Base-by-base conservation (phyloP, 2,329 filamentous ascomycete species). In the Capronia coronata region DNA sequence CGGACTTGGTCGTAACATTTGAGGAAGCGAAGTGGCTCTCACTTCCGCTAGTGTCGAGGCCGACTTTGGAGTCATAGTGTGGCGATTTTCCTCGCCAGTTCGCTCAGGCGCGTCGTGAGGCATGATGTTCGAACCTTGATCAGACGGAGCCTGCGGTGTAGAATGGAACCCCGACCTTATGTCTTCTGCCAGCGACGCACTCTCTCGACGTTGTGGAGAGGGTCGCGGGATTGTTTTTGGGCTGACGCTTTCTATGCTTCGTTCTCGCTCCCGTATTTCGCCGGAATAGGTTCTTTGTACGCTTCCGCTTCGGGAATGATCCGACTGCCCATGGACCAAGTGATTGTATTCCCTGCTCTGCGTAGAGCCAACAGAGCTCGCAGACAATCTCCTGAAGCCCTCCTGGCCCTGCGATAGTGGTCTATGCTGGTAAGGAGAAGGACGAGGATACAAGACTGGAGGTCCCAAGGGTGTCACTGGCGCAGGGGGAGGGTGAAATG, bases 181-280 rank as follows among this genome's bases (percentile, higher is more conserved):
- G 16, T 54, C 43, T 18, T 55, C 51, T 18, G 37, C 46, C 18
- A 51, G 48, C 9, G 43, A 44, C 19, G 40, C 37, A 22, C 55
- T 58, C 22, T 49, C 35, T 23, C 50, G 49, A 9, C 57, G 57
- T 14, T 46, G 46, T 13, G 58, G 58, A 29, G 52, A 37, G 9
- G 57, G 57, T 43, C 48, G 55, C 3, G 57, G 58, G 25, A 62
- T 61, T 13, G 59, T 62, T 45, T 62, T 62, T 11, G 59, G 59
- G 29, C 58, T 61, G 45, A 62, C 59, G 42, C 58, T 59, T 43
- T 59, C 55, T 13, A 54, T 52, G 44, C 59, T 62, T 35, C 56
- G 47, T 46, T 60, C 58, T 18, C 59, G 42, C 23, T 60, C 57
- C 18, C 54, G 49, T 32, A 53, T 39, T 41, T 59, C 58, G 23